Evolutionary conservation across 2,329 filamentous ascomycete genomes (phyloP), one percentile per base, ranked within the genome.

Genomic region (Fusarium siculi): DNA sequence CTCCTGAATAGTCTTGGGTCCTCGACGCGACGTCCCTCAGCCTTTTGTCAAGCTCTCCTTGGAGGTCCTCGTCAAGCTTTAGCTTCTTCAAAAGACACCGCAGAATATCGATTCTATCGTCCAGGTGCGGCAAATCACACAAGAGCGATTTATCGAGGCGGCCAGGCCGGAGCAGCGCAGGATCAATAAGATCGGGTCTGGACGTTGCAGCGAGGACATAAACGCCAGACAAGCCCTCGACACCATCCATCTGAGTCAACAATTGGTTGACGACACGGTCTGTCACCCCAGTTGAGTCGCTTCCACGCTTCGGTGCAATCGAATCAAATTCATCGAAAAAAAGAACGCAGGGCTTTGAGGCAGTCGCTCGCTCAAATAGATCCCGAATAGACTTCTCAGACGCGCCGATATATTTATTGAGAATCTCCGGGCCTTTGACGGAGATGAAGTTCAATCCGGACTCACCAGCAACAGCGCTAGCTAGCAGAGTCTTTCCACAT

Each of bases 311-410:
- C 5, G 96, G 96, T 1, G 96, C 96, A 72, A 99, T 98, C 39
- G 93, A 95, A 83, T 99, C 96, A 79, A 99, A 98, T 81, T 99
- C 96, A 79, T 99, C 96, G 79, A 99, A 99, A 87, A 99, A 99
- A 11, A 99, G 87, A 7, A 99, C 93, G 76, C 96, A 98, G 0
- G 96, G 96, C 65, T 92, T 91, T 6, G 96, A 96, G 5, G 96
- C 96, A 79, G 92, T 91, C 1, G 96, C 96, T 49, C 96, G 90
- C 80, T 97, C 96, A 78, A 99, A 99, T 2, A 99, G 86, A 80
- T 99, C 96, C 39, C 96, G 91, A 9, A 99, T 95, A 66, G 92
- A 94, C 86, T 98, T 98, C 79, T 99, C 96, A 32, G 93, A 97
- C 1, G 96, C 96, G 78, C 96, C 96, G 66, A 99, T 98, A 81